Evolutionary conservation across 1,284 basidiomycete species (phyloP).

Genomic region (Cystobasidium slooffiae): DNA sequence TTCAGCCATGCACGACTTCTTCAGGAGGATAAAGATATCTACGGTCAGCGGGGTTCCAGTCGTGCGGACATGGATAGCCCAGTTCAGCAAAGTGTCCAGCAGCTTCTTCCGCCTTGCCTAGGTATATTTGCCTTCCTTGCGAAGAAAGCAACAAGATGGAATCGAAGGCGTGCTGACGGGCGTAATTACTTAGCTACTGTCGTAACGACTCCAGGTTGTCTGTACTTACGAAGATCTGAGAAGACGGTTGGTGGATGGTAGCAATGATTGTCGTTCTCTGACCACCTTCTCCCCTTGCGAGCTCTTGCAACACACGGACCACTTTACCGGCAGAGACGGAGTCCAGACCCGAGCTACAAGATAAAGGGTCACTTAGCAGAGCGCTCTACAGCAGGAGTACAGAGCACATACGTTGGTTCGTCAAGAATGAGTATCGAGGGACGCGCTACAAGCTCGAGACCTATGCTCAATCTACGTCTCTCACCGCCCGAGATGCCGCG

Average conservation of each 20-base stretch:
- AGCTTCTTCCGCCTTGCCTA: slow-evolving; percentile 70
- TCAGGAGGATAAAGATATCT: neutral
- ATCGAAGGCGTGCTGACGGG: slow-evolving; percentile 78
- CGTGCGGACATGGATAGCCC: slow-evolving; percentile 64
- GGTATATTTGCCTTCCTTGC: slow-evolving; percentile 74
- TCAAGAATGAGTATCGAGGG: slow-evolving; percentile 69
- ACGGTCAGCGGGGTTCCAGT: slow-evolving; percentile 88
- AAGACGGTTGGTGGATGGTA: slow-evolving; percentile 63
- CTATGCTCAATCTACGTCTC: slow-evolving; percentile 66
- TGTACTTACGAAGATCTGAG: slow-evolving; percentile 30
- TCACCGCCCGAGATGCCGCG: slow-evolving; percentile 72
- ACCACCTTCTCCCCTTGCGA: slow-evolving; percentile 62
- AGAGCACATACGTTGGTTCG: slow-evolving; percentile 63
- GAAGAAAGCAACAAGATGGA: slow-evolving; percentile 75
- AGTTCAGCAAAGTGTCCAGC: slow-evolving; percentile 68
- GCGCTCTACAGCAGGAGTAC: slow-evolving; percentile 46
- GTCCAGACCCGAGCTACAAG: slow-evolving; percentile 68
- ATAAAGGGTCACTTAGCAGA: slow-evolving; percentile 23
- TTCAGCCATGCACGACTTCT: neutral
- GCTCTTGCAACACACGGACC: slow-evolving; percentile 71
- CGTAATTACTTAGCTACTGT: slow-evolving; percentile 65
- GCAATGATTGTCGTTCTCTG: slow-evolving; percentile 76
- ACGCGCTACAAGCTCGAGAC: slow-evolving; percentile 67
- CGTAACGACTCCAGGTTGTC: slow-evolving; percentile 5
- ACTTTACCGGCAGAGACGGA: slow-evolving; percentile 83